phyloP scores from a whole-genome alignment of 129 eudicot genomes.

The Cynara cardunculus region DNA sequence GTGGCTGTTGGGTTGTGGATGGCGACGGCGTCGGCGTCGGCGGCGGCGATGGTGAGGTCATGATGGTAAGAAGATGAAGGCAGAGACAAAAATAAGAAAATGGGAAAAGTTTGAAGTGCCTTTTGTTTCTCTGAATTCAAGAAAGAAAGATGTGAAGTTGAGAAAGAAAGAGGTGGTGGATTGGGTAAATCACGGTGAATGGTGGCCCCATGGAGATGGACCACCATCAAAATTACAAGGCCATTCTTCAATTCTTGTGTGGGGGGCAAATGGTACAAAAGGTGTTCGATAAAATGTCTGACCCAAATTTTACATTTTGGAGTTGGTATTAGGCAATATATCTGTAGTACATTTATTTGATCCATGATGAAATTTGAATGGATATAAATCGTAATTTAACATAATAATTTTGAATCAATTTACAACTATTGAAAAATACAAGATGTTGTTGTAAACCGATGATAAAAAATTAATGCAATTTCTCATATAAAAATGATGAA shows the following conservation, averaged over 20 bases:
- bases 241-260: neutral
- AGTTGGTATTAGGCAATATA: neutral
- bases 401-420: no score
- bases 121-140: slow-evolving; percentile 14
- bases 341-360: neutral
- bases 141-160: neutral
- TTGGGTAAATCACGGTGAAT: neutral
- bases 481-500: no score
- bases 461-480: no score
- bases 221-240: neutral
- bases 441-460: neutral
- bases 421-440: no score
- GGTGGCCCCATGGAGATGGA: neutral
- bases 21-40: slow-evolving; percentile 8
- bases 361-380: no score
- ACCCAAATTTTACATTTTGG: no score
- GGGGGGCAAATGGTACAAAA: neutral
- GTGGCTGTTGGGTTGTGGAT: slow-evolving; percentile 3
- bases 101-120: neutral
- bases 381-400: neutral
- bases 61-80: neutral
- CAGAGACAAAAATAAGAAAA: neutral
- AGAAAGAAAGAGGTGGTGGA: no score
- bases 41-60: slow-evolving; percentile 1
- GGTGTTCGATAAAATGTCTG: neutral